Evolutionary conservation across 2,329 filamentous ascomycete genomes (phyloP).

Genomic region (Stemphylium lycopersici): DNA sequence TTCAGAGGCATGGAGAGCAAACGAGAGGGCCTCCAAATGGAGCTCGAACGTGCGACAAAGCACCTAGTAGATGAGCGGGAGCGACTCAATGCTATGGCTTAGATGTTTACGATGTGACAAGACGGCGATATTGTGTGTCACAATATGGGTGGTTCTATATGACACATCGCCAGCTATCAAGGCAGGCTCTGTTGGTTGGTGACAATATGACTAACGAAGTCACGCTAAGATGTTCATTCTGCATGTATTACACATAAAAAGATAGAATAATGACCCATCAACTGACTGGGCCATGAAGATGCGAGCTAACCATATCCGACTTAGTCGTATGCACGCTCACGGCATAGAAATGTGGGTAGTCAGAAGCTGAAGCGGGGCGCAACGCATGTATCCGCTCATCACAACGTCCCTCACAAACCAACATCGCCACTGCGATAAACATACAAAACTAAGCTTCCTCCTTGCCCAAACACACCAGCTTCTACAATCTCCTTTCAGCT

Average conservation of each 20-base stretch:
- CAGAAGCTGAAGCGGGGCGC: background rate
- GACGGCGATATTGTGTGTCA: background rate
- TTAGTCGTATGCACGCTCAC: background rate
- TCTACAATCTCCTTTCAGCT: too few relatives aligned
- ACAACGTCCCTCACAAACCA: background rate
- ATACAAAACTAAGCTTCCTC: background rate
- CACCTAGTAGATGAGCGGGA: constrained; percentile 16
- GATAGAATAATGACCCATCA: background rate
- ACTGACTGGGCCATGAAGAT: too few relatives aligned
- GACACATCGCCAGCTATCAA: background rate
- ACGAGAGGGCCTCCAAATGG: constrained; percentile 27
- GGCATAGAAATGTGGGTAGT: background rate
- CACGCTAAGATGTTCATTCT: background rate
- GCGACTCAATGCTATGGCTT: constrained; percentile 1
- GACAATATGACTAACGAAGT: background rate
- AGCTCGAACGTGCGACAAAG: constrained; percentile 19
- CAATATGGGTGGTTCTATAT: background rate
- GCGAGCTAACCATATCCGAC: background rate
- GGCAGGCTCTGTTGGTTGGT: background rate
- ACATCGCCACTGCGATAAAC: background rate
- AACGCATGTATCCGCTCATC: background rate
- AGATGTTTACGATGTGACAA: background rate
- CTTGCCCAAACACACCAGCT: too few relatives aligned
- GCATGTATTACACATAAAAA: background rate
- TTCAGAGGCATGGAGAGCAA: constrained; percentile 30